A percentile compares a stretch with the other conserved stretches of the same genome.
Conservation (phyloP, 805 yeast species). For the Myxozyma geophila region DNA sequence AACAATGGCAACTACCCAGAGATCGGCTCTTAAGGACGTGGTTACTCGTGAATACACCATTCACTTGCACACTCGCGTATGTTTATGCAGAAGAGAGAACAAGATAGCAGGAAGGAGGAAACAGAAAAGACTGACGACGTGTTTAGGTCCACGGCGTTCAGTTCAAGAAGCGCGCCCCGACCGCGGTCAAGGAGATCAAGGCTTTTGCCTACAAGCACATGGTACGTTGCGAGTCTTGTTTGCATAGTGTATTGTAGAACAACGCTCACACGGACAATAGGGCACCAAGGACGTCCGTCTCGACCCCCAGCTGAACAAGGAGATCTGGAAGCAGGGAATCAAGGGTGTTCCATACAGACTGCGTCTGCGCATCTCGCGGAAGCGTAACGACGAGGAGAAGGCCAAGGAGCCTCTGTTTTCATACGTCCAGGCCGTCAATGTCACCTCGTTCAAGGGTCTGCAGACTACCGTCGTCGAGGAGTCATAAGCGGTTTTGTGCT, state of each 20-base stretch:
- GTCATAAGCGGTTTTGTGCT: conserved; percentile 17
- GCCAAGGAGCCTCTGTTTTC: conserved; percentile 98
- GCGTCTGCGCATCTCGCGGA: conserved; percentile 98
- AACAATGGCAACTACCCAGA: conserved; percentile 50
- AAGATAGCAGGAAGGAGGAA: background rate
- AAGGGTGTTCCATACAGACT: conserved; percentile 98
- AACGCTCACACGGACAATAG: conserved; percentile 10
- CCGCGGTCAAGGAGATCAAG: conserved; percentile 98
- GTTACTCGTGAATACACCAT: conserved; percentile 99
- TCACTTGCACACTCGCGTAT: conserved; percentile 98
- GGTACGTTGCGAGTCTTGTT: no score
- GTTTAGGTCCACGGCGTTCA: conserved; percentile 92
- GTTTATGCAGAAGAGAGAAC: conserved; percentile 46
- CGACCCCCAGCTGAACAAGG: conserved; percentile 98
- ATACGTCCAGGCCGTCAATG: conserved; percentile 95
- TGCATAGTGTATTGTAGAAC: background rate
- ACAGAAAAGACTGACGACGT: background rate
- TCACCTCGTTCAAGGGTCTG: conserved; percentile 95
- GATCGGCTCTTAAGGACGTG: conserved; percentile 95
- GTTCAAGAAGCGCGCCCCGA: conserved; percentile 99
- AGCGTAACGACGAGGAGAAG: conserved; percentile 99
- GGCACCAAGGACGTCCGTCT: conserved; percentile 99
- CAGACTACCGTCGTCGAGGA: conserved; percentile 94
- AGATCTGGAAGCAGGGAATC: conserved; percentile 99
- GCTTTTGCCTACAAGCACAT: conserved; percentile 97